A percentile compares a stretch with the other conserved stretches of the same genome.
These are phyloP conservation scores for Arctostaphylos glauca DNA, from an alignment of 148 eudicot species.

Conservation along the genomic window DNA sequence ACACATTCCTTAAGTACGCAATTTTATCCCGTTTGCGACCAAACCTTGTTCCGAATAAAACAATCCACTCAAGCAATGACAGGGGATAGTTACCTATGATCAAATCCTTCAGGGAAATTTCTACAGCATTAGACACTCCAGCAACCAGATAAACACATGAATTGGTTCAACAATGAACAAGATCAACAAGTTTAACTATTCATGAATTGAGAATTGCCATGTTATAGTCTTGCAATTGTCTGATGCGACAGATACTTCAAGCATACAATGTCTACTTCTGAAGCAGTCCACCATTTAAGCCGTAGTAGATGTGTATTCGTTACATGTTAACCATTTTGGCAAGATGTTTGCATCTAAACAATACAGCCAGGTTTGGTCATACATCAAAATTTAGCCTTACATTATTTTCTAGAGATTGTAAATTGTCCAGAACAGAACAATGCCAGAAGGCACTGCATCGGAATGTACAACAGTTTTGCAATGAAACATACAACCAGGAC, in stretches of 20 bases:
- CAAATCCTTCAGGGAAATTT: not conserved
- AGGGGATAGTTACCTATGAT: not conserved
- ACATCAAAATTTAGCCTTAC: not conserved
- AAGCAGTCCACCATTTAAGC: no score
- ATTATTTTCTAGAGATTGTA: not conserved
- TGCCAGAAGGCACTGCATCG: not conserved
- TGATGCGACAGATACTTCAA: no score
- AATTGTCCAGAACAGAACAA: not conserved
- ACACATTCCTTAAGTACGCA: no score
- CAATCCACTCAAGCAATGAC: not conserved
- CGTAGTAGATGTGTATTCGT: not conserved
- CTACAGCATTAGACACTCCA: not conserved
- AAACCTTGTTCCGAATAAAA: not conserved
- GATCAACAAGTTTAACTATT: not conserved
- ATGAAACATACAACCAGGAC: conserved; percentile 5
- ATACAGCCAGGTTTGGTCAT: not conserved
- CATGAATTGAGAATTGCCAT: not conserved
- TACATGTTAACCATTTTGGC: not conserved
- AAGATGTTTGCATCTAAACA: not conserved
- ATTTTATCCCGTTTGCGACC: not conserved
- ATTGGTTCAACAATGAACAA: not conserved
- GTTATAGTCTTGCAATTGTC: not conserved
- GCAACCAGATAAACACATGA: not conserved
- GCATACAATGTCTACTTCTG: no score
- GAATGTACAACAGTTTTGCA: not conserved